A percentile compares a stretch with the other conserved stretches of the same genome.
phyloP scores from a whole-genome alignment of 192 early-diverging fungal species.

The Linnemannia exigua region DNA sequence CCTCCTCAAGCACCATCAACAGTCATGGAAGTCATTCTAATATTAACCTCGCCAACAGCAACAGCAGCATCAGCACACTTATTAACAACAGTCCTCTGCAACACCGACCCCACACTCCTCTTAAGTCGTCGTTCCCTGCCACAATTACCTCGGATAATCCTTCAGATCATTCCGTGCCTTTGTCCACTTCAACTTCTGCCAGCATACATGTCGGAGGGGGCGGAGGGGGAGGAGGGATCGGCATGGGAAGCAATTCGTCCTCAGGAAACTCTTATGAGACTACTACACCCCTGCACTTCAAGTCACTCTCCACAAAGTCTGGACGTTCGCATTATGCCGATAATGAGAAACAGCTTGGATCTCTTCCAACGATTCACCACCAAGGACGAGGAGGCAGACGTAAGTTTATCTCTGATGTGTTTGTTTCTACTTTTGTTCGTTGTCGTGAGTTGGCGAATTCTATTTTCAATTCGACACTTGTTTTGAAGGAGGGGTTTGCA shows the following conservation, averaged over 20 bases:
- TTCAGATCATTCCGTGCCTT: conserved; percentile 10
- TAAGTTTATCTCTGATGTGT: conserved; percentile 22
- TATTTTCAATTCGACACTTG: background rate
- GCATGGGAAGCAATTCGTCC: background rate
- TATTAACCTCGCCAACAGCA: conserved; percentile 15
- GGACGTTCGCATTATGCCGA: conserved; percentile 23
- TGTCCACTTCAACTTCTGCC: conserved; percentile 12
- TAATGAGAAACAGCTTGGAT: conserved; percentile 38
- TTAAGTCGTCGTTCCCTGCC: conserved; percentile 35
- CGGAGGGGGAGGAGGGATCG: background rate
- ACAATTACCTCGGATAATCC: conserved; percentile 34
- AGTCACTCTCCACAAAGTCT: conserved; percentile 33
- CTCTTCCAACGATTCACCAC: conserved; percentile 43
- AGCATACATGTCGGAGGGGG: conserved; percentile 18
- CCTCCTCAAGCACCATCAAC: background rate
- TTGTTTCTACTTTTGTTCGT: background rate
- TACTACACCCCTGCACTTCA: conserved; percentile 17
- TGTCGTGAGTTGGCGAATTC: background rate
- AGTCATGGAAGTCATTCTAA: conserved; percentile 6
- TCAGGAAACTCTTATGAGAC: conserved; percentile 16
- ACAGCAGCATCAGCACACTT: conserved; percentile 26
- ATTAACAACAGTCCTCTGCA: conserved; percentile 25
- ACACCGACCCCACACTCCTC: conserved; percentile 41
- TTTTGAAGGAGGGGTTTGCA: background rate
- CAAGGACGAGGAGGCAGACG: conserved; percentile 38